Evolutionary conservation across 2,329 filamentous ascomycete genomes (phyloP), one percentile per base, ranked within the genome.

Genomic region (Geoglossum cookeanum): DNA sequence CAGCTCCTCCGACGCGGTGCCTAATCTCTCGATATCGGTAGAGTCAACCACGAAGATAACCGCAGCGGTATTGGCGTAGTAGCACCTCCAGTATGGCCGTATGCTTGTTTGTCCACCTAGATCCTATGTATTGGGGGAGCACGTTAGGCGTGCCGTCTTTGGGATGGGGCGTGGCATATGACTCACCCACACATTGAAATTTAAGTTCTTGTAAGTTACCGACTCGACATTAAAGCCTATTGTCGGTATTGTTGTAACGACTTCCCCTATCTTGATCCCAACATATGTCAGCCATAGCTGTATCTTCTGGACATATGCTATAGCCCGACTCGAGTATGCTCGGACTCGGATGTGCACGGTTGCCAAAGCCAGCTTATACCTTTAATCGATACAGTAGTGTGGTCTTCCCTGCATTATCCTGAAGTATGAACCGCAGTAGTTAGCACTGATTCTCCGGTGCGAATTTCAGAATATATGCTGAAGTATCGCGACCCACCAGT

Each of bases 151-250:
- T 55, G 27, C 35, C 8, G 35, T n/a, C 22, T 32, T 22, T 9
- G 6, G 9, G 13, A 13, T 9, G 5, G 27, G 29, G 13, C 6
- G 11, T 6, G 13, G 39, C 49, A 58, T 22, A 22, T 37, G 29
- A 67, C 82, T 58, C 83, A 88, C 85, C 92, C 92, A 98, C 66
- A 98, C 92, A 68, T 97, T 97, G 71, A 98, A 94, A 71, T 96
- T 95, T 61, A 98, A 79, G 69, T 96, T 97, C 71, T 91, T 91
- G 77, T 98, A 98, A 65, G 89, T 92, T 62, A 98, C 92, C 27
- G 89, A 95, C 73, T 98, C 92, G 65, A 98, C 92, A 70, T 98
- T 98, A 78, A 98, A 98, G 60, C 92, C 92, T 70, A 98, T 97
- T 57, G 92, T 98, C 22, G 92, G 92, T 77, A 97, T 97, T 65